These are phyloP conservation scores for Lepidopterella palustris DNA, from an alignment of 495 filamentous ascomycete species.

Conservation along the genomic window DNA sequence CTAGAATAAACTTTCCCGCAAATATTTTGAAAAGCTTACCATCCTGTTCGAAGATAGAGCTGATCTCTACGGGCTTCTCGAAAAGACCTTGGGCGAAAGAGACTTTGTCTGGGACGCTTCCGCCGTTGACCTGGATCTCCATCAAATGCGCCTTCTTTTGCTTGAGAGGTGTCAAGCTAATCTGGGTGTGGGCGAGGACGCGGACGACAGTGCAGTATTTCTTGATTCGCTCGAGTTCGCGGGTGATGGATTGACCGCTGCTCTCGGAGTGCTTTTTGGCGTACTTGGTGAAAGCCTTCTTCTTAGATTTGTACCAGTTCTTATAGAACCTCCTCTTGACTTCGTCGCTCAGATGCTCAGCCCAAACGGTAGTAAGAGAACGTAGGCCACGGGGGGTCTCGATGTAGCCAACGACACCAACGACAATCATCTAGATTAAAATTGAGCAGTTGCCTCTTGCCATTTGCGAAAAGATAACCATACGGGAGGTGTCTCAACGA, in stretches of 20 bases:
- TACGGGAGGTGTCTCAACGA: slow-evolving; percentile 99
- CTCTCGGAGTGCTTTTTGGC: slow-evolving; percentile 98
- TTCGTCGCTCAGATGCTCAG: slow-evolving; percentile 97
- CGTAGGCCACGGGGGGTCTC: slow-evolving; percentile 99
- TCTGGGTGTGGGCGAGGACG: slow-evolving; percentile 98
- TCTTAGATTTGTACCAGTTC: slow-evolving; percentile 99
- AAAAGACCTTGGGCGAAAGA: slow-evolving; percentile 89
- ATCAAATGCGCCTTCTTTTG: slow-evolving; percentile 99
- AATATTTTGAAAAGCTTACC: no score
- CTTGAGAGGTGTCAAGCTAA: slow-evolving; percentile 98
- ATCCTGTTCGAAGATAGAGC: slow-evolving; percentile 96
- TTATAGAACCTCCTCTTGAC: slow-evolving; percentile 99
- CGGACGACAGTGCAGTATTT: slow-evolving; percentile 99
- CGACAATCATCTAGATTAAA: slow-evolving; percentile 82
- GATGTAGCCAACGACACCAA: slow-evolving; percentile 99
- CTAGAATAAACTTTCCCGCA: no score
- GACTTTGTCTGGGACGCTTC: slow-evolving; percentile 90
- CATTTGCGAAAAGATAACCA: slow-evolving; percentile 36
- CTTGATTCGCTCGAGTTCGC: slow-evolving; percentile 99
- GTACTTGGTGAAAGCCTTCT: slow-evolving; percentile 99
- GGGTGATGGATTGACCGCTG: slow-evolving; percentile 79
- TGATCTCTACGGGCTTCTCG: slow-evolving; percentile 94
- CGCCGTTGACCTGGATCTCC: slow-evolving; percentile 99
- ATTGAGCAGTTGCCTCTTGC: slow-evolving; percentile 42
- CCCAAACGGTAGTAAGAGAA: slow-evolving; percentile 99